phyloP scores from a whole-genome alignment of 495 filamentous ascomycete genomes.

The Coniosporium apollinis region DNA sequence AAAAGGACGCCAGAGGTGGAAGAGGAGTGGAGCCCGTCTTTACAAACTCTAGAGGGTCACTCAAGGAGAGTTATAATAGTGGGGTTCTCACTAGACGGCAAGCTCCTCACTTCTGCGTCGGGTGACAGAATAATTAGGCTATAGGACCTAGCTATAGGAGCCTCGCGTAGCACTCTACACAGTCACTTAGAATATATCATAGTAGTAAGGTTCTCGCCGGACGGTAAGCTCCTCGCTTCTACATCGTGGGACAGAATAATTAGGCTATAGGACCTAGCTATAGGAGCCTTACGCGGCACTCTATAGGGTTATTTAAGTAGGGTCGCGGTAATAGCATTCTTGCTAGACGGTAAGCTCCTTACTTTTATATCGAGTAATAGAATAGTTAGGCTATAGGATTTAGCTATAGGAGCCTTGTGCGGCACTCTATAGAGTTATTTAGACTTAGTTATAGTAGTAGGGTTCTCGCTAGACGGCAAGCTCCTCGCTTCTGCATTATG shows the following conservation, averaged over 20 bases:
- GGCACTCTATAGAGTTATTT: too few species aligned
- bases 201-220: conserved; percentile 1
- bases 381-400: conserved; percentile 5
- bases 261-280: conserved; percentile 4
- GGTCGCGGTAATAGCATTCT: too few species aligned
- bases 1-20: neutral
- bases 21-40: neutral
- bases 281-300: neutral
- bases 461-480: conserved; percentile 2
- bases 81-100: conserved; percentile 2
- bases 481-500: conserved; percentile 1
- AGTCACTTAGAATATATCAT: too few species aligned
- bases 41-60: too few species aligned
- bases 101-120: conserved; percentile 4
- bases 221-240: conserved; percentile 6
- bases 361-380: conserved; percentile 1
- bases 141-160: conserved; percentile 4
- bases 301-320: too few species aligned
- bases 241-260: neutral
- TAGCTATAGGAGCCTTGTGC: neutral
- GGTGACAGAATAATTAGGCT: neutral
- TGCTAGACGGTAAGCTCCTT: conserved; percentile 2
- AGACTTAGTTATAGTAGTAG: too few species aligned
- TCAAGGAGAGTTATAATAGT: too few species aligned
- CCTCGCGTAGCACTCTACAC: neutral